Conservation (phyloP, 2,329 filamentous ascomycete species). For the Monilinia fructigena region DNA sequence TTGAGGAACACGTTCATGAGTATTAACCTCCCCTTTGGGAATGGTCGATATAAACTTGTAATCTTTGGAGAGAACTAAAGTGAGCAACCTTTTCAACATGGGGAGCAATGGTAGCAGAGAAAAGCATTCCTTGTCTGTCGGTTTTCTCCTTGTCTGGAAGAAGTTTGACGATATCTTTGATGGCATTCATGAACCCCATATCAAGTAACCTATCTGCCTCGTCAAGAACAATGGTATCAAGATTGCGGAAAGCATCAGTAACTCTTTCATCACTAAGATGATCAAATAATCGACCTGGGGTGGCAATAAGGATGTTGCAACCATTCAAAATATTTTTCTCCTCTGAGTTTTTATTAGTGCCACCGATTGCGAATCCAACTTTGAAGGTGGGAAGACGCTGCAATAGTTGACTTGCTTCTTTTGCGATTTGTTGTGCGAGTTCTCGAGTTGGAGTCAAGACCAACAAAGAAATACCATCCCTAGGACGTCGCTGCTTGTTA, state of each 20-base stretch:
- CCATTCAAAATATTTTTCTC: conserved; percentile 68
- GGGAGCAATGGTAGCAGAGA: conserved; percentile 87
- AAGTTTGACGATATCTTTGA: conserved; percentile 57
- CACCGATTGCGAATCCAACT: conserved; percentile 82
- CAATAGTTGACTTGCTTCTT: conserved; percentile 60
- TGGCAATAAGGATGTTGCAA: conserved; percentile 87
- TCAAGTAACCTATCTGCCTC: conserved; percentile 99
- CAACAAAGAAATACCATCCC: conserved; percentile 57
- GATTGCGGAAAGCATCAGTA: conserved; percentile 48
- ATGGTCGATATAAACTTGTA: conserved; percentile 95
- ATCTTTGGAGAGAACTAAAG: conserved; percentile 73
- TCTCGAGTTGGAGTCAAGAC: conserved; percentile 79
- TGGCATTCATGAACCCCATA: conserved; percentile 74
- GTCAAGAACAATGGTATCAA: conserved; percentile 91
- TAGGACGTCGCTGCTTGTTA: conserved; percentile 42
- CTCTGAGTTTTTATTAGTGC: conserved; percentile 72
- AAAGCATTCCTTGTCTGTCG: conserved; percentile 86
- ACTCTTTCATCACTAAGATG: conserved; percentile 59
- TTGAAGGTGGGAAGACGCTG: conserved; percentile 42
- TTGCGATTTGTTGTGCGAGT: conserved; percentile 75
- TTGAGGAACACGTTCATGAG: conserved; percentile 82
- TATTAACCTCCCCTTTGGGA: conserved; percentile 73
- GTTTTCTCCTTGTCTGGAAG: conserved; percentile 64
- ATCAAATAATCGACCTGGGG: conserved; percentile 82
- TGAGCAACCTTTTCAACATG: conserved; percentile 77